Base-by-base conservation (phyloP, 23 red algal species). In the Gracilariopsis chorda region DNA sequence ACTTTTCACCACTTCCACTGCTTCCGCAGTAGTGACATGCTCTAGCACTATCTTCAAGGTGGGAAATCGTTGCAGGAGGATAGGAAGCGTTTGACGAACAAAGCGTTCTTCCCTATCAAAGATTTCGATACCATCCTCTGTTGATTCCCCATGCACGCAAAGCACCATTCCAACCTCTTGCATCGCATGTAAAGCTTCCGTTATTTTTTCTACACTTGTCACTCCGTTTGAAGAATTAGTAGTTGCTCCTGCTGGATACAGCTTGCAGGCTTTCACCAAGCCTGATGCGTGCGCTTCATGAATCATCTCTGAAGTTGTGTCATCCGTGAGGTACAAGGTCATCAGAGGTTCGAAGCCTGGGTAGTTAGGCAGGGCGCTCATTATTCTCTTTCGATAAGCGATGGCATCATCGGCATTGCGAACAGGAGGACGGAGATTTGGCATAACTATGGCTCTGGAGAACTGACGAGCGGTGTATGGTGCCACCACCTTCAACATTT, bases 241-340 rank as follows among this genome's bases (percentile, higher is more conserved):
- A 1, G 96, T 98, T 1, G 94, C 96, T 30, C 96, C 97, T 2
- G 97, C 97, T 27, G 93, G 97, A 49, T 99, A 99, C 57, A 93
- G 68, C 58, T 99, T 99, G 67, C 84, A 95, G 17, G 96, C 93
- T n/a, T 88, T 84, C 11, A 98, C 88, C 9, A 94, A 48, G 16
- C 78, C 82, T n/a, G 87, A 58, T 13, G 59, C 76, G 39, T 90
- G 60, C 0, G 96, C 93, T 44, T 60, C 88, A 10, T 51, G 47
- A 52, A 98, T 94, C 9, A 60, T 72, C 57, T 95, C 72, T 39
- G 74, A 30, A 27, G 88, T 93, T 0, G 96, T 98, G 32, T 77
- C 53, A 48, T 95, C 90, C 0, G 96, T 98, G 17, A 98, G 75
- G 78, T 98, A 98, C 30, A 98, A 70, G 19, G 96, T 90, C 84